Base-by-base conservation (phyloP, 192 early-diverging fungal species). In the Coemansia guatemalensis region DNA sequence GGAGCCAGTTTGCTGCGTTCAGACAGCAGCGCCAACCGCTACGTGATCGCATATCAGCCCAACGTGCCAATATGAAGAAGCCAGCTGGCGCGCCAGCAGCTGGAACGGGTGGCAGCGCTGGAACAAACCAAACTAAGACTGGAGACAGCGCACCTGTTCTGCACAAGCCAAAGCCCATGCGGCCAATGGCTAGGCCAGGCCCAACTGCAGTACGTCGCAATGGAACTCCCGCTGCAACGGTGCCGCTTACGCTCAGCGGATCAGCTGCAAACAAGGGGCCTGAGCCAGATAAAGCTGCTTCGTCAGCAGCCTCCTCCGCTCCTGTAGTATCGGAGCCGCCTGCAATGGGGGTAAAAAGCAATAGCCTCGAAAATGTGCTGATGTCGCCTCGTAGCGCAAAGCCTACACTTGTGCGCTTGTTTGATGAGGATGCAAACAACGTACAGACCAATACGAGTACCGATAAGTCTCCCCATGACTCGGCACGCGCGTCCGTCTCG, bases 111-210 rank as follows among this genome's bases (percentile, higher is more conserved):
- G 17, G 50, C 7, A 6, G 32, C 39, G 5, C 48, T 33, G 59
- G 20, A 47, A 1, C 48, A 20, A 21, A 53, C 26, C 59, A 4
- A 20, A 22, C 39, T 14, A 35, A 51, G 7, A 7, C 50, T 25
- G 47, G 48, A 21, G 41, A 35, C 17, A 8, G 35, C 3, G 55
- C 33, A 0, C 29, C 56, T 26, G 59, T 33, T 26, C 56, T 50
- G 18, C 68, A 69, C 21, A 62, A 71, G 6, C 75, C 67, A 25
- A 68, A 62, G 67, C 70, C 75, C 1, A 64, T 78, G 25, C 70
- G 75, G 9, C 75, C 75, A 27, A 58, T 75, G n/a, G 55, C 64
- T 3, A 30, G 68, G 18, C 60, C 60, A 25, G 68, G 52, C 1
- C 64, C 74, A 8, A n/a, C 60, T 5, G 58, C 67, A 1, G 60